Percentiles rank a stretch among this genome's conserved stretches.
These are phyloP conservation scores for Penicillium sp. DNA, from an alignment of 2,329 filamentous ascomycete genomes.

Conservation along the genomic window DNA sequence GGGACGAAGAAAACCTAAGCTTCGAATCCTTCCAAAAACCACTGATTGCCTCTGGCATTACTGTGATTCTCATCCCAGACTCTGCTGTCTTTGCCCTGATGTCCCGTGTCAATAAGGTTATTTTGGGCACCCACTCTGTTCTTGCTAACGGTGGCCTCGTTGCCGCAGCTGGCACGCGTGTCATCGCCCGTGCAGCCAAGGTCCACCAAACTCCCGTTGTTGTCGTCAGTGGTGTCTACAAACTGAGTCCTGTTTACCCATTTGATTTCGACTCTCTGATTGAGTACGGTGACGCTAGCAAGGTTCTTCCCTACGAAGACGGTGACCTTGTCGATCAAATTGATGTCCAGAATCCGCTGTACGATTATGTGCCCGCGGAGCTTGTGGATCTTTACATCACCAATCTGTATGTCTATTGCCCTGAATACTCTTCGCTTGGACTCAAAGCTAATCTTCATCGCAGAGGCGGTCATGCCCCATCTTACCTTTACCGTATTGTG, in stretches of 20 bases:
- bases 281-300: conserved; percentile 77
- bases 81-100: conserved; percentile 87
- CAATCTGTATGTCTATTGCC: conserved; percentile 59
- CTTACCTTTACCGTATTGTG: conserved; percentile 60
- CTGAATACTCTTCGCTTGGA: background rate
- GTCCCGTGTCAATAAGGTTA: conserved; percentile 91
- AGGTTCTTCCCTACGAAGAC: conserved; percentile 70
- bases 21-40: conserved; percentile 64
- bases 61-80: conserved; percentile 77
- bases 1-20: conserved; percentile 46
- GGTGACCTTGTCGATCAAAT: conserved; percentile 71
- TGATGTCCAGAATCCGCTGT: conserved; percentile 70
- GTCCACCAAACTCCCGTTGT: conserved; percentile 78
- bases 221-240: conserved; percentile 85
- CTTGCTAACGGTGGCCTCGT: conserved; percentile 83
- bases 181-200: conserved; percentile 78
- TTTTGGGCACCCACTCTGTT: conserved; percentile 80
- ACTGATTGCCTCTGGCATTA: conserved; percentile 69
- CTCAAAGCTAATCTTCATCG: conserved; percentile 12
- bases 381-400: conserved; percentile 61
- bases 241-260: conserved; percentile 82
- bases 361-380: conserved; percentile 75
- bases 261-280: conserved; percentile 76
- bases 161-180: conserved; percentile 73
- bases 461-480: conserved; percentile 58